Evolutionary conservation across 805 yeast species (phyloP).

Genomic region (Ogataea trehaloabstinens): DNA sequence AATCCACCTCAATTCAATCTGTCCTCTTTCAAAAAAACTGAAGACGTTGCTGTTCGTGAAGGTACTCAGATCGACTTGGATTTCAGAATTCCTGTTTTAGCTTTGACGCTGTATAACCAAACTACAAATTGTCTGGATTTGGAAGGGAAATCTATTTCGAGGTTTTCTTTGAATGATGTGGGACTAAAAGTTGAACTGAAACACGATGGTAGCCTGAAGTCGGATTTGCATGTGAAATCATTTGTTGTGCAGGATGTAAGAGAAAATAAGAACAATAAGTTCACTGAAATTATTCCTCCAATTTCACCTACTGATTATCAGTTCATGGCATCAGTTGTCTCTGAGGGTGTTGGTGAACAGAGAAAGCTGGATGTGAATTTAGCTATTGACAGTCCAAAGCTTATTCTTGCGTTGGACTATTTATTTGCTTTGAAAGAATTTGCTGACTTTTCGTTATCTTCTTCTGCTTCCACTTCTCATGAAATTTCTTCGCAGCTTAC

Average conservation of each 20-base stretch:
- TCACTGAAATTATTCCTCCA: slow-evolving; percentile 78
- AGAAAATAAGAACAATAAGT: slow-evolving; percentile 57
- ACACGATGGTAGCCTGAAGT: slow-evolving; percentile 52
- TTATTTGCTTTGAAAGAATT: slow-evolving; percentile 71
- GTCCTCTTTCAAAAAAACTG: background rate
- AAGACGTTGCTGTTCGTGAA: slow-evolving; percentile 24
- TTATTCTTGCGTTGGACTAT: slow-evolving; percentile 83
- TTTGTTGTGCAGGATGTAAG: slow-evolving; percentile 79
- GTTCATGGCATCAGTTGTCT: slow-evolving; percentile 53
- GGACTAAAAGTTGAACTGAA: slow-evolving; percentile 50
- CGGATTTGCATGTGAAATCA: slow-evolving; percentile 65
- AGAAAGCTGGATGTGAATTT: slow-evolving; percentile 50
- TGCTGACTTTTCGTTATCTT: slow-evolving; percentile 46
- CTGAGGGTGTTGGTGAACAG: slow-evolving; percentile 37
- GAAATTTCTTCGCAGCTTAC: background rate
- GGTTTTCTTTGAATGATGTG: slow-evolving; percentile 58
- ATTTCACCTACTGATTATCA: slow-evolving; percentile 63
- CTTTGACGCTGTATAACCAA: slow-evolving; percentile 58
- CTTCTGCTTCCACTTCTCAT: slow-evolving; percentile 9
- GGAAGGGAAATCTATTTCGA: slow-evolving; percentile 46
- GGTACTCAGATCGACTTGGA: slow-evolving; percentile 40
- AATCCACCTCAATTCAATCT: slow-evolving; percentile 2
- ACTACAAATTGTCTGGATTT: slow-evolving; percentile 40
- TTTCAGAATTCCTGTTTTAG: slow-evolving; percentile 60
- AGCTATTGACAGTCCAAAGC: slow-evolving; percentile 75